phyloP scores from a whole-genome alignment of 169 alveolate genomes.

The Eimeria sp. region DNA sequence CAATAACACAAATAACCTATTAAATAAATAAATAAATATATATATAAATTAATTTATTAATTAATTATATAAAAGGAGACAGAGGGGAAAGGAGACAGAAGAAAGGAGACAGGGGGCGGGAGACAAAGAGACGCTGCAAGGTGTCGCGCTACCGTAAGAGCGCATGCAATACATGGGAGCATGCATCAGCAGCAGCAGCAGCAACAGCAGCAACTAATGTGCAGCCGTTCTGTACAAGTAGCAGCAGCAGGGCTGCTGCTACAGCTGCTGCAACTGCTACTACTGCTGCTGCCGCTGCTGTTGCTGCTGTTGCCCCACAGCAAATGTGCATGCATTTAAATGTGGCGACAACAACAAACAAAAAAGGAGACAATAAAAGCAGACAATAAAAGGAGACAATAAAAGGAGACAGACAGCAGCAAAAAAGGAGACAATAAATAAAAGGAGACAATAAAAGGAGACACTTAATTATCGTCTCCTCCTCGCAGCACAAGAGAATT shows the following conservation, averaged over 20 bases:
- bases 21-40: no score
- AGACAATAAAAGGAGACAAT: no score
- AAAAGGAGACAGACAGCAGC: background rate
- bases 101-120: background rate
- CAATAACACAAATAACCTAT: no score
- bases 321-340: no score
- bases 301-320: no score
- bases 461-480: background rate
- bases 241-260: background rate
- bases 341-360: no score
- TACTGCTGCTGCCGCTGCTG: no score
- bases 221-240: background rate
- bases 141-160: background rate
- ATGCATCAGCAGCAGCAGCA: slow-evolving; percentile 22
- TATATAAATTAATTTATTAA: no score
- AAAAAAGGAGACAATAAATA: background rate
- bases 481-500: background rate
- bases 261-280: no score
- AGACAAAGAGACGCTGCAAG: background rate
- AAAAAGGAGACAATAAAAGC: no score
- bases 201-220: background rate
- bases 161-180: background rate
- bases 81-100: background rate
- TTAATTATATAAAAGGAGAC: no score
- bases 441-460: background rate